Conservation (phyloP, 306 rosid genomes). For the Canavalia gladiata region DNA sequence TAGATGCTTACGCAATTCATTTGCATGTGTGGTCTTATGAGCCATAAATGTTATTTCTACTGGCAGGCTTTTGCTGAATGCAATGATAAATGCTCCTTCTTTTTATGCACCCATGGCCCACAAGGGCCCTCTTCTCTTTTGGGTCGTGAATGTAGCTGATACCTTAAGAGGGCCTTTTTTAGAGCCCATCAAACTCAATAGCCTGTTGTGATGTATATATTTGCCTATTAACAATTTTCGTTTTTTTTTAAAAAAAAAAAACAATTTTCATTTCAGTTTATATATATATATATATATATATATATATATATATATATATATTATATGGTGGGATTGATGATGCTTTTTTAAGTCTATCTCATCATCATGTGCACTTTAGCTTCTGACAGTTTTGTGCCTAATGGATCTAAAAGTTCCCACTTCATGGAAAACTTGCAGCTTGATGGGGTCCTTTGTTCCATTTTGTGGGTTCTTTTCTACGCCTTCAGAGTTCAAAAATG, state of each 20-base stretch:
- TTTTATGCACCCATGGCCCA: constrained; percentile 43
- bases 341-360: constrained; percentile 31
- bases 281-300: neutral
- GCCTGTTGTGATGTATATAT: constrained; percentile 16
- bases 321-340: constrained; percentile 4
- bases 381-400: constrained; percentile 60
- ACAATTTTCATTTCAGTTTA: constrained; percentile 8
- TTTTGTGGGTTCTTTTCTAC: constrained; percentile 89
- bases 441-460: constrained; percentile 97
- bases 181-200: constrained; percentile 7
- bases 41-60: constrained; percentile 37
- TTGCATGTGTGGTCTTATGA: constrained; percentile 29
- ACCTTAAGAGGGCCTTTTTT: neutral
- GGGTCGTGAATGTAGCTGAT: constrained; percentile 4
- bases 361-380: constrained; percentile 44
- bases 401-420: constrained; percentile 66
- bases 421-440: constrained; percentile 79
- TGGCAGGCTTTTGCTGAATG: constrained; percentile 11
- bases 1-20: constrained; percentile 13
- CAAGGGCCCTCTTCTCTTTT: constrained; percentile 17
- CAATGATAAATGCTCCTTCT: constrained; percentile 28
- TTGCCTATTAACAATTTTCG: neutral
- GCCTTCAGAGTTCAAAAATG: constrained; percentile 64
- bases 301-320: neutral
- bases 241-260: too few species aligned